Conservation (phyloP, 106 monocot species). For the Dendrobium huoshanense region DNA sequence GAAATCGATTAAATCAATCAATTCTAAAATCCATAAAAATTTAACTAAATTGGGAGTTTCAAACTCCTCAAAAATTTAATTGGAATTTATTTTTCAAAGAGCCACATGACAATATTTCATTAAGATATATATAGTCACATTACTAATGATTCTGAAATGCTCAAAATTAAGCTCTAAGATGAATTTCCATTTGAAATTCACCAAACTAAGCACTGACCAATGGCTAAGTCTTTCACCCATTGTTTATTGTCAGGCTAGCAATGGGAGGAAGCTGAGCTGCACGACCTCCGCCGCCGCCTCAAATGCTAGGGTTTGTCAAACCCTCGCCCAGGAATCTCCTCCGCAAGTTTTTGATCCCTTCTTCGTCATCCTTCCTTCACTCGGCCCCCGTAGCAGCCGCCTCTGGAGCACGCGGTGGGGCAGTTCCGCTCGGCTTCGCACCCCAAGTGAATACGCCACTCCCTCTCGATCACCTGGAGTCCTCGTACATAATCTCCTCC, state of each 20-base stretch:
- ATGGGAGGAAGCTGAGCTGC: constrained; percentile 1
- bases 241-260: neutral
- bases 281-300: neutral
- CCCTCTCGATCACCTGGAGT: neutral
- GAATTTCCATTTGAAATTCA: too few species aligned
- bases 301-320: constrained; percentile 6
- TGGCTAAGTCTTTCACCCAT: too few species aligned
- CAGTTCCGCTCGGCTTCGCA: constrained; percentile 8
- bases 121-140: too few species aligned
- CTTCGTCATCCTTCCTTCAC: neutral
- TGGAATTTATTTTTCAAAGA: too few species aligned
- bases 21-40: too few species aligned
- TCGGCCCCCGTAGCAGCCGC: constrained; percentile 9
- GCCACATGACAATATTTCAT: too few species aligned
- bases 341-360: neutral
- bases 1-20: too few species aligned
- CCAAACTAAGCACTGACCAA: too few species aligned
- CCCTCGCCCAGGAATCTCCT: constrained; percentile 6
- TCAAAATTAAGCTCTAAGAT: too few species aligned
- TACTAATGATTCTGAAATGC: too few species aligned
- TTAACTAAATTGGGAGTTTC: too few species aligned
- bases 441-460: neutral
- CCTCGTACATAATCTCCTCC: constrained; percentile 6
- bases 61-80: too few species aligned
- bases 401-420: neutral